phyloP scores from a whole-genome alignment of 2,329 filamentous ascomycete genomes.

The Aurifilum marmelostoma region DNA sequence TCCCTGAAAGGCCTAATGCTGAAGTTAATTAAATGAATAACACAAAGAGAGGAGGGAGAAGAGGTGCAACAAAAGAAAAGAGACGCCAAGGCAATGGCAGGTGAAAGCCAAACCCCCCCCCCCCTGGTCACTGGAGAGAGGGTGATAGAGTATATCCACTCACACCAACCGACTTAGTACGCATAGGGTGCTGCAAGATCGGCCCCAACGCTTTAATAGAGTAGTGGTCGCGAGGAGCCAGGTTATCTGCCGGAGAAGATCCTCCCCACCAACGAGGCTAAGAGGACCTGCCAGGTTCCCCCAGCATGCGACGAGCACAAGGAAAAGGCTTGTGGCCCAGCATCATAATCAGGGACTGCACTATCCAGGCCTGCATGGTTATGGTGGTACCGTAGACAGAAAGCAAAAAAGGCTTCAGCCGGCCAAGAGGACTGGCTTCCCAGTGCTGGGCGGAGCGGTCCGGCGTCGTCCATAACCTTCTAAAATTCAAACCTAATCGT shows the following conservation, averaged over 20 bases:
- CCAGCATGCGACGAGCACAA: not conserved
- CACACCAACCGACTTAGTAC: not conserved
- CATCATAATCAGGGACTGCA: not conserved
- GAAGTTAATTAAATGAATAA: not conserved
- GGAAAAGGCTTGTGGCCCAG: not conserved
- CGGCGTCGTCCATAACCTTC: not conserved
- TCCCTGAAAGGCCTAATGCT: too few relatives aligned
- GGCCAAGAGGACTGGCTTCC: not conserved
- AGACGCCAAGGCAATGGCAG: not conserved
- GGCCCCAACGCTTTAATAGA: not conserved
- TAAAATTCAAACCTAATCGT: not conserved
- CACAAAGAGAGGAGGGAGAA: too few relatives aligned
- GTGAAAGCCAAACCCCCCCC: too few relatives aligned
- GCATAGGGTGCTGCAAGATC: not conserved
- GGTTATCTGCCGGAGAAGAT: not conserved
- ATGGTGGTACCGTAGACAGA: not conserved
- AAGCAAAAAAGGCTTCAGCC: not conserved
- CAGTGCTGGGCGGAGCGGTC: not conserved
- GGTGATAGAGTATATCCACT: too few relatives aligned
- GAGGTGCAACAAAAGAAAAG: not conserved
- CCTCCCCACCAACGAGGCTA: not conserved
- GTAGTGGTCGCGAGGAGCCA: not conserved
- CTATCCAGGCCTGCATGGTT: not conserved
- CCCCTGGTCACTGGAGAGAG: too few relatives aligned
- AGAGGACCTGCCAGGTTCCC: not conserved